Conservation (phyloP, 2,329 filamentous ascomycete species). For the Penicillium sp. region DNA sequence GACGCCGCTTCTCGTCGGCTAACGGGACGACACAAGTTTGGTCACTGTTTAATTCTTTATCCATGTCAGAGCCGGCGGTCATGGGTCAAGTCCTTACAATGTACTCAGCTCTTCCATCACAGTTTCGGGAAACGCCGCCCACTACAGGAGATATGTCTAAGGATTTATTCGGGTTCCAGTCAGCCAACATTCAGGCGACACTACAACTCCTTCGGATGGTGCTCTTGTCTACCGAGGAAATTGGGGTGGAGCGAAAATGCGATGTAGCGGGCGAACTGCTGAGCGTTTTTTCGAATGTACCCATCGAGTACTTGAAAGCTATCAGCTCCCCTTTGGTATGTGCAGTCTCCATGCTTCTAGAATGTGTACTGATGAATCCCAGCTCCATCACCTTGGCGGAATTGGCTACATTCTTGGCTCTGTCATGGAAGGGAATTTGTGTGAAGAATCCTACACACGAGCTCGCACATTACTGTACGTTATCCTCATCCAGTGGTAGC, state of each 20-base stretch:
- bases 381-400: constrained; percentile 49
- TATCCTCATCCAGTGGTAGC: neutral
- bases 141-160: constrained; percentile 33
- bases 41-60: constrained; percentile 21
- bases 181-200: constrained; percentile 53
- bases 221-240: constrained; percentile 39
- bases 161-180: constrained; percentile 50
- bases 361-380: neutral
- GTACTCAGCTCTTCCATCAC: constrained; percentile 24
- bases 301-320: constrained; percentile 47
- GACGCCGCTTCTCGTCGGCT: constrained; percentile 20
- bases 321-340: constrained; percentile 49
- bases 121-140: constrained; percentile 25
- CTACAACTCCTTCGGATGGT: constrained; percentile 51
- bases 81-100: constrained; percentile 27
- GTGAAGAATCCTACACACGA: constrained; percentile 42
- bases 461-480: constrained; percentile 43
- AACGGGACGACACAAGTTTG: constrained; percentile 26
- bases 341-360: neutral
- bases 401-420: constrained; percentile 52
- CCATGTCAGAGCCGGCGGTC: constrained; percentile 23
- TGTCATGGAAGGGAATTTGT: constrained; percentile 47
- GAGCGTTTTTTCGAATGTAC: constrained; percentile 45
- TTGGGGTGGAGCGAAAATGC: constrained; percentile 47
- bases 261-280: constrained; percentile 48